These are phyloP conservation scores for Williopsis jadinii DNA, from an alignment of 1,139 yeast species.

Conservation along the genomic window DNA sequence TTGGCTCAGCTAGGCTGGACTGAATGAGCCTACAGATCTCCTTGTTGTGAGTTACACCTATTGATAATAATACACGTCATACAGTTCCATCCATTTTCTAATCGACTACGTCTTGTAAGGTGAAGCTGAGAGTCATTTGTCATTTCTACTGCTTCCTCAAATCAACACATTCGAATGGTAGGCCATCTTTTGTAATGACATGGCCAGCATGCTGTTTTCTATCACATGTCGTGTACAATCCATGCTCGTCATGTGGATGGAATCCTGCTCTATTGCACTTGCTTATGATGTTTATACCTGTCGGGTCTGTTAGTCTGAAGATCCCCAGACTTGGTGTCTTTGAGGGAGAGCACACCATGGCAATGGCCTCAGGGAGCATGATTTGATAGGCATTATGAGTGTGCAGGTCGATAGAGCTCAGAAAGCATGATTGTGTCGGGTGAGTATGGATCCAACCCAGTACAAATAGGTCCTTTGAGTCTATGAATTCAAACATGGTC, in stretches of 20 bases:
- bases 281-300: constrained; percentile 46
- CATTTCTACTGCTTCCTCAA: constrained; percentile 24
- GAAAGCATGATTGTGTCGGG: constrained; percentile 58
- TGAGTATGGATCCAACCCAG: constrained; percentile 68
- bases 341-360: constrained; percentile 53
- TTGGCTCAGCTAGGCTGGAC: constrained; percentile 70
- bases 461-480: constrained; percentile 44
- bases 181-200: constrained; percentile 34
- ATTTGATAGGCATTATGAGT: constrained; percentile 58
- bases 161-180: constrained; percentile 41
- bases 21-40: constrained; percentile 12
- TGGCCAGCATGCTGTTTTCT: constrained; percentile 36
- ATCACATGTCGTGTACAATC: constrained; percentile 40
- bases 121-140: background rate
- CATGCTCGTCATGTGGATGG: constrained; percentile 48
- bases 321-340: constrained; percentile 42
- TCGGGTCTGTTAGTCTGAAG: constrained; percentile 54
- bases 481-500: constrained; percentile 43
- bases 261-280: constrained; percentile 40
- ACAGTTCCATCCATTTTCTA: background rate
- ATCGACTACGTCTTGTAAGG: background rate
- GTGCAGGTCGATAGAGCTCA: constrained; percentile 55
- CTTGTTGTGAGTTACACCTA: too few species aligned
- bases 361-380: constrained; percentile 62
- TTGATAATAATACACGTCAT: too few species aligned